Evolutionary conservation across 1,139 yeast genomes (phyloP), one percentile per base, ranked within the genome.

Genomic region (Geotrichum carabidarum): DNA sequence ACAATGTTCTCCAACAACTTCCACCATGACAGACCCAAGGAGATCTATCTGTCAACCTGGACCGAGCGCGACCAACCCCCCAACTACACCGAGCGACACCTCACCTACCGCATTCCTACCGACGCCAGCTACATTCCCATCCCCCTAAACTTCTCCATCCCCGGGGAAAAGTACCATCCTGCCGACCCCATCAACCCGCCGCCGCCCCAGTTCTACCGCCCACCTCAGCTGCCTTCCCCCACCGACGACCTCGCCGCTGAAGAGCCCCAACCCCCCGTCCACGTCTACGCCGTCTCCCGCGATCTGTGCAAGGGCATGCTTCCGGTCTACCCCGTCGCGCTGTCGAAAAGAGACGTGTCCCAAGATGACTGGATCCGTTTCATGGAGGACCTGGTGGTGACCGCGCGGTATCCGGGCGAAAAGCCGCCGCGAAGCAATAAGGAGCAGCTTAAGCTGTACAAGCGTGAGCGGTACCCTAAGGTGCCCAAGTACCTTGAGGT

Each of bases 331-430:
- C 51, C 51, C 14, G 22, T 41, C 22, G 51, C 35, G 41, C 11
- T 48, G 15, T 32, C 15, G 4, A 9, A 12, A 9, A 22, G 14
- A 8, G 51, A 41, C 17, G 46, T 48, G 8, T 32, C 32, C 4
- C 51, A 48, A n/a, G 51, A 48, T 30, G 46, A 40, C 46, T 48
- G 51, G 51, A 41, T 40, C 38, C 44, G 44, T n/a, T 48, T 48
- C 32, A 40, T 42, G 11, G 51, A 48, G 17, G 51, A 48, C 32
- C 31, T 48, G 14, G 51, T 48, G 11, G 44, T 43, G 15, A 27
- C 32, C n/a, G 51, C 51, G 8, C 38, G 51, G 22, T 48, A 48
- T 31, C 51, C 51, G 4, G 44, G 34, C 15, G 50, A 35, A 32
- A 12, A 31, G 12, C 48, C 18, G 7, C 44, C 30, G 2, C 27